Conservation (phyloP, 805 yeast species). For the Ogataea dorogensis region DNA sequence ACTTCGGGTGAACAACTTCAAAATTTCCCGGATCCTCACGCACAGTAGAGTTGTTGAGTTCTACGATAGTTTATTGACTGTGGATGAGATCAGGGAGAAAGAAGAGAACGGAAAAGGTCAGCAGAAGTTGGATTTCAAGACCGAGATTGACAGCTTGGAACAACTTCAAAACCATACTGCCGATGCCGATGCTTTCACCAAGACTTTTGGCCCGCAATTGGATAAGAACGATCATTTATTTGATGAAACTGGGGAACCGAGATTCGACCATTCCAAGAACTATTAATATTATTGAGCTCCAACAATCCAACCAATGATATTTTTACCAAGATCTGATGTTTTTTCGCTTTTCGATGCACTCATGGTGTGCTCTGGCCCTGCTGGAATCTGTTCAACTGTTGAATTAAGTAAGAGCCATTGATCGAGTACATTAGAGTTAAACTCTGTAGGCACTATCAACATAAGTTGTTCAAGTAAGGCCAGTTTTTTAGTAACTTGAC, state of each 20-base stretch:
- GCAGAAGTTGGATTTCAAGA: constrained; percentile 4
- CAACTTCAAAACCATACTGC: constrained; percentile 14
- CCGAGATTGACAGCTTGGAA: constrained; percentile 14
- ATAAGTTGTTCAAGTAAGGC: constrained; percentile 53
- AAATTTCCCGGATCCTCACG: constrained; percentile 59
- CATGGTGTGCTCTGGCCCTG: constrained; percentile 4
- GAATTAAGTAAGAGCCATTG: constrained; percentile 59
- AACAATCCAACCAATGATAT: constrained; percentile 36
- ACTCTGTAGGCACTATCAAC: constrained; percentile 51
- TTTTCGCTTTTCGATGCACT: constrained; percentile 13
- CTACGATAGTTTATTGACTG: constrained; percentile 49
- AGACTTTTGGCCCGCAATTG: too few species aligned
- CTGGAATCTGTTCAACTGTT: constrained; percentile 29
- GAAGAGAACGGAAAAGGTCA: too few species aligned
- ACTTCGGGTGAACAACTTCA: constrained; percentile 75
- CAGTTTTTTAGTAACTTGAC: constrained; percentile 40
- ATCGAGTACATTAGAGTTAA: constrained; percentile 52
- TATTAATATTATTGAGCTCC: constrained; percentile 27
- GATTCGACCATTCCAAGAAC: not conserved
- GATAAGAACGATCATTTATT: constrained; percentile 1
- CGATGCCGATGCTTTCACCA: constrained; percentile 17
- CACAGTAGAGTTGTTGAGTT: constrained; percentile 71
- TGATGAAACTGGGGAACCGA: constrained; percentile 1
- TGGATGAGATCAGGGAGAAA: constrained; percentile 28
- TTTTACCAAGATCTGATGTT: constrained; percentile 30